These are phyloP conservation scores for Globisporangium iwayamae DNA, from an alignment of 352 stramenopile genomes.

Conservation along the genomic window DNA sequence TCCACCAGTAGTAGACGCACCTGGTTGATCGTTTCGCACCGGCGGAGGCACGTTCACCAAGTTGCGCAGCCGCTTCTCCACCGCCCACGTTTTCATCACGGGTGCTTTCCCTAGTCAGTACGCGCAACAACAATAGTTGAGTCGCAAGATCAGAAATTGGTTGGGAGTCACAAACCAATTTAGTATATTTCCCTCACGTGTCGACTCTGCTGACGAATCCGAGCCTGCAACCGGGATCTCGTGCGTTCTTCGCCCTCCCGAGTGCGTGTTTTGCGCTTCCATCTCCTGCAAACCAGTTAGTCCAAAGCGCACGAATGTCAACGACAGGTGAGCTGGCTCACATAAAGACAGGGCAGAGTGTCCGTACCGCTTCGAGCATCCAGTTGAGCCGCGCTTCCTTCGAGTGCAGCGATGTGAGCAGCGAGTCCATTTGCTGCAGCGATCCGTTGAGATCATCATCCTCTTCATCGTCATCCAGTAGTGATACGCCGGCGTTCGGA, in stretches of 20 bases:
- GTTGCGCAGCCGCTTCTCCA: slow-evolving; percentile 49
- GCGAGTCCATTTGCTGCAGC: slow-evolving; percentile 30
- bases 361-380: slow-evolving; percentile 63
- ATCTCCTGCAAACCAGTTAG: slow-evolving; percentile 39
- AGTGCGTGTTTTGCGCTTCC: slow-evolving; percentile 56
- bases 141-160: background rate
- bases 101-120: slow-evolving; percentile 13
- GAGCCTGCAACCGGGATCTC: background rate
- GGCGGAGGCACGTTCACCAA: slow-evolving; percentile 39
- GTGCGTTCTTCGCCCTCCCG: background rate
- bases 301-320: background rate
- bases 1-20: background rate
- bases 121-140: background rate
- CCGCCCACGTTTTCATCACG: slow-evolving; percentile 49
- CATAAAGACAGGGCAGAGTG: no score
- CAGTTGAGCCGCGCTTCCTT: slow-evolving; percentile 63
- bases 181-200: background rate
- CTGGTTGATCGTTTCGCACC: slow-evolving; percentile 19
- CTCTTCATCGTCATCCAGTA: slow-evolving; percentile 8
- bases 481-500: background rate
- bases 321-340: no score
- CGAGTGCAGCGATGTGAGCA: slow-evolving; percentile 50
- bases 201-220: background rate
- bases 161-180: background rate
- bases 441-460: slow-evolving; percentile 15